Evolutionary conservation across 1,284 basidiomycete species (phyloP).

Genomic region (Rhodotorula sp.): DNA sequence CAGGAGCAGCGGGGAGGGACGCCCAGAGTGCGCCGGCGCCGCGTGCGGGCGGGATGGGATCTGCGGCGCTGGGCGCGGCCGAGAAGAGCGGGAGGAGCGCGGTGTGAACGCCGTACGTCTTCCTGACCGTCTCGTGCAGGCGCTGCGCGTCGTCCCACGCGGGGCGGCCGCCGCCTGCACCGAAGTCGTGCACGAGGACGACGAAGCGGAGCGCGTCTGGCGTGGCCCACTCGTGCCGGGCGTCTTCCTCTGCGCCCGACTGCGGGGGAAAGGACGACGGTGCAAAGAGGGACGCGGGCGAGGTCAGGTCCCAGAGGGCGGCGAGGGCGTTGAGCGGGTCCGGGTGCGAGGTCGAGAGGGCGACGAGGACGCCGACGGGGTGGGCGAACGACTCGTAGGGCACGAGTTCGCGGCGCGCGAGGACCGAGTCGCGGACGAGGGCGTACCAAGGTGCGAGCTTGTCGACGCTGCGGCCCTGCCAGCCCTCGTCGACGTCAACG

Average conservation of each 20-base stretch:
- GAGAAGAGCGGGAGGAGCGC: slow-evolving; percentile 43
- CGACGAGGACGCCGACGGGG: slow-evolving; percentile 40
- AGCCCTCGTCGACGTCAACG: slow-evolving; percentile 13
- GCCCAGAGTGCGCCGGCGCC: slow-evolving; percentile 10
- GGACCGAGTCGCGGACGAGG: slow-evolving; percentile 19
- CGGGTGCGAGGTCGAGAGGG: slow-evolving; percentile 46
- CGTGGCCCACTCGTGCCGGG: slow-evolving; percentile 26
- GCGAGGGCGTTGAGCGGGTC: slow-evolving; percentile 48
- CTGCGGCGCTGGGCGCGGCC: slow-evolving; percentile 5
- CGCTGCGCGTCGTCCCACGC: slow-evolving; percentile 37
- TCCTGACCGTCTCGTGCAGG: slow-evolving; percentile 43
- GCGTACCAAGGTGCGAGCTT: slow-evolving; percentile 34
- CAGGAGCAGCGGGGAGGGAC: background rate
- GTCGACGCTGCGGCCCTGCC: slow-evolving; percentile 16
- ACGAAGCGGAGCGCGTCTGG: slow-evolving; percentile 47
- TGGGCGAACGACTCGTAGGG: slow-evolving; percentile 36
- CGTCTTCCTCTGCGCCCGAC: slow-evolving; percentile 27
- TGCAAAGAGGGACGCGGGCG: slow-evolving; percentile 36
- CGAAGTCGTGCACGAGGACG: slow-evolving; percentile 46
- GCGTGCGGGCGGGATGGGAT: slow-evolving; percentile 9
- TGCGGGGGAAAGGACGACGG: slow-evolving; percentile 29
- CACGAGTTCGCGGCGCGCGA: slow-evolving; percentile 26
- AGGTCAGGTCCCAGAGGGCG: slow-evolving; percentile 44
- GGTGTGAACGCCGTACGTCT: slow-evolving; percentile 47
- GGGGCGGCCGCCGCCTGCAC: slow-evolving; percentile 9